A percentile compares a stretch with the other conserved stretches of the same genome.
These are phyloP conservation scores for Fusarium tanahbumbuense DNA, from an alignment of 2,329 filamentous ascomycete genomes.

Conservation along the genomic window DNA sequence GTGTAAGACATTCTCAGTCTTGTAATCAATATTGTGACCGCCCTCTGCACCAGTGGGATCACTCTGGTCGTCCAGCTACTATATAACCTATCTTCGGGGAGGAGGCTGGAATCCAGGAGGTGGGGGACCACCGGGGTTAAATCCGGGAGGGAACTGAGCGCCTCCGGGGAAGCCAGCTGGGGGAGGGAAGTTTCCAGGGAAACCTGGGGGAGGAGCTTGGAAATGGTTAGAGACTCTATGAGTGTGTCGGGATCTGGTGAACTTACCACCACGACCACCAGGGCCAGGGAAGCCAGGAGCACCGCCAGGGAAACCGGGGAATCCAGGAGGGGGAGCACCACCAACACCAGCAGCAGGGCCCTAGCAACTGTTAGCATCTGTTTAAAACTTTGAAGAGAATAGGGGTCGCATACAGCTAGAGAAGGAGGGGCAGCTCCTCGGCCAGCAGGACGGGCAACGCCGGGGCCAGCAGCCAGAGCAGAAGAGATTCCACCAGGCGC, in stretches of 20 bases:
- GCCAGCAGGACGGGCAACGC: constrained; percentile 90
- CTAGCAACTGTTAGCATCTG: constrained; percentile 51
- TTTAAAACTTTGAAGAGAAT: background rate
- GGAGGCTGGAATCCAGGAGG: constrained; percentile 83
- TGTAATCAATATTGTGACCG: constrained; percentile 42
- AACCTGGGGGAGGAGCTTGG: constrained; percentile 61
- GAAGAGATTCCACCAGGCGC: constrained; percentile 75
- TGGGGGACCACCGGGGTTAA: constrained; percentile 63
- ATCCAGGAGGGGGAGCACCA: constrained; percentile 71
- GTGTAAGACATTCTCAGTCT: constrained; percentile 38
- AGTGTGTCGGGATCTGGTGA: constrained; percentile 8
- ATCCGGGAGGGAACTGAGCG: constrained; percentile 62
- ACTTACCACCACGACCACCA: constrained; percentile 67
- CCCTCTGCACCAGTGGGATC: constrained; percentile 41
- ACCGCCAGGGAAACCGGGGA: constrained; percentile 67
- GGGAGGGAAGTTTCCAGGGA: constrained; percentile 49
- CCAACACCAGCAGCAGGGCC: constrained; percentile 90
- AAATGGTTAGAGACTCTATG: constrained; percentile 49
- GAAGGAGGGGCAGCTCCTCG: constrained; percentile 80
- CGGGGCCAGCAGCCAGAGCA: constrained; percentile 83
- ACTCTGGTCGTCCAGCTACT: constrained; percentile 41
- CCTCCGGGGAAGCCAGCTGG: constrained; percentile 61
- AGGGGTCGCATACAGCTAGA: constrained; percentile 70
- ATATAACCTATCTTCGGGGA: constrained; percentile 64
- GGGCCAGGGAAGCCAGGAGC: constrained; percentile 57